Evolutionary conservation across 1,284 basidiomycete species (phyloP).

Genomic region (Malassezia furfur): DNA sequence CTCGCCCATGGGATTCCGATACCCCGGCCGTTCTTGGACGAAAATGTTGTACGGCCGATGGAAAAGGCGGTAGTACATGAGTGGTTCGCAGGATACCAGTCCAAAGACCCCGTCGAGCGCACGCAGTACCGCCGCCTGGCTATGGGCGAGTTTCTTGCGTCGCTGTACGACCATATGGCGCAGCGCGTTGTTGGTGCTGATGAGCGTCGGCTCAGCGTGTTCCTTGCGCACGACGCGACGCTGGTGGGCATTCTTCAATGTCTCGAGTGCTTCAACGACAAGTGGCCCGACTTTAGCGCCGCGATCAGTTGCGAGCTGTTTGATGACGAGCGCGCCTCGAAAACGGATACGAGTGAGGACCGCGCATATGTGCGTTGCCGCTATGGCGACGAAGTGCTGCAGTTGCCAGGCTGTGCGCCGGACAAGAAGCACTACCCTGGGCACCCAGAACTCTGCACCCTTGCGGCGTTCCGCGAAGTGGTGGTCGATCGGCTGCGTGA

Average conservation of each 20-base stretch:
- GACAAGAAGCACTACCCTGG: conserved; percentile 63
- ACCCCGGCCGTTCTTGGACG: conserved; percentile 23
- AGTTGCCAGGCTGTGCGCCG: conserved; percentile 60
- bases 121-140: conserved; percentile 66
- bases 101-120: conserved; percentile 20
- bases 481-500: conserved; percentile 32
- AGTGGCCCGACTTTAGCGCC: conserved; percentile 51
- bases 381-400: conserved; percentile 63
- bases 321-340: conserved; percentile 7
- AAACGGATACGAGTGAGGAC: not conserved
- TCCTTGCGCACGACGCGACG: conserved; percentile 57
- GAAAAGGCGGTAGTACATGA: conserved; percentile 66
- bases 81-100: conserved; percentile 61
- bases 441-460: conserved; percentile 65
- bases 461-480: conserved; percentile 57
- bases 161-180: conserved; percentile 58
- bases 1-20: conserved; percentile 58
- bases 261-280: conserved; percentile 66
- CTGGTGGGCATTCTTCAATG: conserved; percentile 62
- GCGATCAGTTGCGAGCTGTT: conserved; percentile 38
- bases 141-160: conserved; percentile 64
- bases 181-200: conserved; percentile 23
- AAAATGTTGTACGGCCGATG: conserved; percentile 47
- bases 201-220: conserved; percentile 51
- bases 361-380: conserved; percentile 57